Conservation (phyloP, 441 rosid species). For the Hura crepitans region DNA sequence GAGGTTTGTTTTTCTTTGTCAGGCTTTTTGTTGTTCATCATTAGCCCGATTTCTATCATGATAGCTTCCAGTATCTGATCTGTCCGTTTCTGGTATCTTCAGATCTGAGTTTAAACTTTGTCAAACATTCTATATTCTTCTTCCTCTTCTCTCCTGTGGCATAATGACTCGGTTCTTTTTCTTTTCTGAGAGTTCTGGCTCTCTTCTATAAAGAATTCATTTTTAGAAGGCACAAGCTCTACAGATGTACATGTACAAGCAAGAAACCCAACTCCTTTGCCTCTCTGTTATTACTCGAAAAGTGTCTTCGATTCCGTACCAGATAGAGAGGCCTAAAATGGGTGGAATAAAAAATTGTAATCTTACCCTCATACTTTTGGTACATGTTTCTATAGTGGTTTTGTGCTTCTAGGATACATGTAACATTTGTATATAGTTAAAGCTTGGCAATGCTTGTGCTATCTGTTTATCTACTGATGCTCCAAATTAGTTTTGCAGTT, state of each 20-base stretch:
- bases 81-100: constrained; percentile 45
- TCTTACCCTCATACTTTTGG: constrained; percentile 12
- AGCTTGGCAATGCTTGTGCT: neutral
- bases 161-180: constrained; percentile 20
- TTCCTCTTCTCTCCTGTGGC: constrained; percentile 35
- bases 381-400: too few species aligned
- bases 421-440: neutral
- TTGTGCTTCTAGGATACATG: too few species aligned
- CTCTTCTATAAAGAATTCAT: constrained; percentile 17
- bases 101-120: constrained; percentile 43
- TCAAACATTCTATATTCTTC: constrained; percentile 15
- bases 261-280: constrained; percentile 13
- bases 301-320: constrained; percentile 3
- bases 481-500: neutral
- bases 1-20: constrained; percentile 18
- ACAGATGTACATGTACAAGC: constrained; percentile 9
- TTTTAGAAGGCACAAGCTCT: neutral
- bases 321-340: neutral
- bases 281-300: constrained; percentile 16
- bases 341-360: neutral
- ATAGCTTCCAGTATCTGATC: constrained; percentile 45
- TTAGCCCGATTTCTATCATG: constrained; percentile 33
- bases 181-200: constrained; percentile 2
- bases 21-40: constrained; percentile 31
- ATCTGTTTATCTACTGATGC: neutral